Conservation (phyloP, 345 rosid genomes). For the Corymbia maculata region DNA sequence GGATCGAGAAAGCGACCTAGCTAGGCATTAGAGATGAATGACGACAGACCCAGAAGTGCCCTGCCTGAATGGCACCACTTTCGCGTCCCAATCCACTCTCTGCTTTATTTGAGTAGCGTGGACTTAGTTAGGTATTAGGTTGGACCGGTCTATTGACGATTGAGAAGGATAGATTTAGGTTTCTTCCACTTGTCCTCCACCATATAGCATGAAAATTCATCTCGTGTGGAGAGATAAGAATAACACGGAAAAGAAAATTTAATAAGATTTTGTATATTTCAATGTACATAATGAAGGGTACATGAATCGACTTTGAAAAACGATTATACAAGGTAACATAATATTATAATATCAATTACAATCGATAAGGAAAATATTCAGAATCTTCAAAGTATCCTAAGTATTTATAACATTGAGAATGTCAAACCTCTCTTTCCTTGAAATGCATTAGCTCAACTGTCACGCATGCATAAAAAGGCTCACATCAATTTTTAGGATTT, state of each 20-base stretch:
- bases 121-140: neutral
- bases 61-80: neutral
- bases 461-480: neutral
- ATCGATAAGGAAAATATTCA: neutral
- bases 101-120: neutral
- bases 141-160: fast-evolving
- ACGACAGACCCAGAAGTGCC: neutral
- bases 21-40: neutral
- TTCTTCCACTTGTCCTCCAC: neutral
- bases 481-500: neutral
- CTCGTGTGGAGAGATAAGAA: neutral
- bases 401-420: neutral
- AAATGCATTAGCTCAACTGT: neutral
- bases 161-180: neutral
- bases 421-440: neutral
- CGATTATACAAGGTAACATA: neutral
- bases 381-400: neutral
- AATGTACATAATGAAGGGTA: neutral
- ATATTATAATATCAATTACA: neutral
- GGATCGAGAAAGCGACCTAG: neutral
- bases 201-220: neutral
- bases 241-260: too few species aligned
- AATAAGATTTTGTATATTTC: too few species aligned
- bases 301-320: fast-evolving
- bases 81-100: neutral